Conservation (phyloP, 2,329 filamentous ascomycete species). For the Talaromyces marneffei region DNA sequence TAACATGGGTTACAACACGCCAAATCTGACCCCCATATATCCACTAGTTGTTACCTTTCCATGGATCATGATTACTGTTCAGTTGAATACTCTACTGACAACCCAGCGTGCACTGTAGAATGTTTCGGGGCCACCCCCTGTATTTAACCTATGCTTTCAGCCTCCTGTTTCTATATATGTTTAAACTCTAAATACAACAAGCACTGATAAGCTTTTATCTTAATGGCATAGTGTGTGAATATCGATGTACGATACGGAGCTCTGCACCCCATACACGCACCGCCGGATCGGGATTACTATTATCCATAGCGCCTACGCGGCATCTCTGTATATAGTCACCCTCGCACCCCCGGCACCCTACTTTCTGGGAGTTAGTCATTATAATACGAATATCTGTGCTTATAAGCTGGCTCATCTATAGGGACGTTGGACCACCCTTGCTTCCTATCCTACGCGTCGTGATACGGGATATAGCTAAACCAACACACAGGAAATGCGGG, state of each 20-base stretch:
- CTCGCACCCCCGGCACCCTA: no score
- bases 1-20: no score
- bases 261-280: no score
- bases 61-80: not conserved
- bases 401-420: not conserved
- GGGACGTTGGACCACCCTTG: not conserved
- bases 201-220: not conserved
- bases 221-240: no score
- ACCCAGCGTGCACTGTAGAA: not conserved
- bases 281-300: no score
- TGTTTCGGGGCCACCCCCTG: not conserved
- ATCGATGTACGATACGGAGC: no score
- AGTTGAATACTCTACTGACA: not conserved
- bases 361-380: no score
- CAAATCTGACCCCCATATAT: no score
- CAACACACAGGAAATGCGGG: constrained; percentile 5
- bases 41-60: constrained; percentile 6
- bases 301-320: no score
- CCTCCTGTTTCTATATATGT: not conserved
- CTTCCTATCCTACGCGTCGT: not conserved
- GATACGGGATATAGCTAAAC: not conserved
- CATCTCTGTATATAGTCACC: no score
- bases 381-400: not conserved
- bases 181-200: not conserved
- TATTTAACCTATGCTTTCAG: not conserved